Evolutionary conservation across 2,329 filamentous ascomycete genomes (phyloP).

Genomic region (Huntiella omanensis): DNA sequence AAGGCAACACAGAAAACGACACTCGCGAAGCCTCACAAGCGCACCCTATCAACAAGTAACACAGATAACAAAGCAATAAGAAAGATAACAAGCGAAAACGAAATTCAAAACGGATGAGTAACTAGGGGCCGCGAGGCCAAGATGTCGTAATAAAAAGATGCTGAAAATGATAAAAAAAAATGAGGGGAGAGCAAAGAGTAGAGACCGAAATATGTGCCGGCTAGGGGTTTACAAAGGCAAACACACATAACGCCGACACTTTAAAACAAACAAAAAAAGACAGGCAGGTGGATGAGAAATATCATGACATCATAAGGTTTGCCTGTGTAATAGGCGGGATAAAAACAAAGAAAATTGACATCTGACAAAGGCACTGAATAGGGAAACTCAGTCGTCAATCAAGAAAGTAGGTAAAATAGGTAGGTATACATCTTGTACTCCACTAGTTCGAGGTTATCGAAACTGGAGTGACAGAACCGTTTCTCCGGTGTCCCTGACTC

Average conservation of each 20-base stretch:
- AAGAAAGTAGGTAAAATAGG: too few relatives aligned
- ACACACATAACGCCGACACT: constrained; percentile 2
- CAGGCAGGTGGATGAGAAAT: not conserved
- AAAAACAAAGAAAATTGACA: not conserved
- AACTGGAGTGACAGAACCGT: constrained; percentile 9
- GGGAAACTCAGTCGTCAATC: not conserved
- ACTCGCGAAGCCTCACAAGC: too few relatives aligned
- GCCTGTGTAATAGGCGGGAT: too few relatives aligned
- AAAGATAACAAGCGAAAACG: not conserved
- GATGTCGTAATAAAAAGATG: not conserved
- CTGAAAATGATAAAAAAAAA: constrained; percentile 1
- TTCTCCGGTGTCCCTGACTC: constrained; percentile 6
- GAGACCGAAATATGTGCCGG: not conserved
- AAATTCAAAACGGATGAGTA: not conserved
- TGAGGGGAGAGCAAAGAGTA: constrained; percentile 6
- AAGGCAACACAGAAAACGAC: too few relatives aligned
- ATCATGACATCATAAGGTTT: not conserved
- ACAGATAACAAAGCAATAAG: not conserved
- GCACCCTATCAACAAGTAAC: too few relatives aligned
- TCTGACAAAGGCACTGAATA: not conserved
- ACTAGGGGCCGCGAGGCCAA: constrained; percentile 5
- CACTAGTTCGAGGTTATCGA: constrained; percentile 8
- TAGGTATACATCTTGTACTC: not conserved
- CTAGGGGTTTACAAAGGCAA: not conserved
- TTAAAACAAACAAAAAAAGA: not conserved